Conservation (phyloP, 1,284 basidiomycete genomes). For the Microbotryum intermedium region DNA sequence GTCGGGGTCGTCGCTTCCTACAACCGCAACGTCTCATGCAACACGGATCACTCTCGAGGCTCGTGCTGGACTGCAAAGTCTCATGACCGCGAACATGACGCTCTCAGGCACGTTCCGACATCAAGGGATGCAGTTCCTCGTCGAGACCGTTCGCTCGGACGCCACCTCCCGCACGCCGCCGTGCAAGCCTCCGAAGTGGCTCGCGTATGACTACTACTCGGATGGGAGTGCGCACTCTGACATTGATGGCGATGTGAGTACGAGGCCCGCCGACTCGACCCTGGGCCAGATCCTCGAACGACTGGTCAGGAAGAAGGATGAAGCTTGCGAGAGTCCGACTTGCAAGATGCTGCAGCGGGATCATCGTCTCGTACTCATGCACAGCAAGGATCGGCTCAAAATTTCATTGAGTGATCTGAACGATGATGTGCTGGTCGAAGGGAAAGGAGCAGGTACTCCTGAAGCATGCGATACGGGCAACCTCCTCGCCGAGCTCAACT, state of each 20-base stretch:
- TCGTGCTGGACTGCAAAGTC: constrained; percentile 7
- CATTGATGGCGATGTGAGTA: too few species aligned
- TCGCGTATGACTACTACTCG: constrained; percentile 5
- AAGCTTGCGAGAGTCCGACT: neutral
- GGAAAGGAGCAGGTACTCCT: neutral
- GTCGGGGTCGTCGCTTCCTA: neutral
- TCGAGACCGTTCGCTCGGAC: constrained; percentile 6
- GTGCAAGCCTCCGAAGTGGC: constrained; percentile 15
- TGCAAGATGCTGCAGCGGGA: constrained; percentile 1
- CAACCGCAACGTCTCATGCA: neutral
- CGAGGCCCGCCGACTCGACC: neutral
- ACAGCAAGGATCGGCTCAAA: constrained; percentile 8
- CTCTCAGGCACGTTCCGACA: constrained; percentile 17
- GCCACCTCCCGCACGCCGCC: neutral
- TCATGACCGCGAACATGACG: constrained; percentile 24
- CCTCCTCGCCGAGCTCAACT: neutral
- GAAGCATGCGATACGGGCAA: too few species aligned
- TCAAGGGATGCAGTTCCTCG: constrained; percentile 27
- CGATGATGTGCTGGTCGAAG: neutral
- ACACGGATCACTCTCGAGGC: constrained; percentile 21
- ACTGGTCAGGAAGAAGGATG: constrained; percentile 1
- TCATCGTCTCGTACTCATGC: constrained; percentile 9
- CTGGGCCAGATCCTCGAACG: constrained; percentile 12
- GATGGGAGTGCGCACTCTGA: too few species aligned
- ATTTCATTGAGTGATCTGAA: constrained; percentile 2